A percentile compares a stretch with the other conserved stretches of the same genome.
Conservation (phyloP, 2,329 filamentous ascomycete species). For the Penicillium sp. region DNA sequence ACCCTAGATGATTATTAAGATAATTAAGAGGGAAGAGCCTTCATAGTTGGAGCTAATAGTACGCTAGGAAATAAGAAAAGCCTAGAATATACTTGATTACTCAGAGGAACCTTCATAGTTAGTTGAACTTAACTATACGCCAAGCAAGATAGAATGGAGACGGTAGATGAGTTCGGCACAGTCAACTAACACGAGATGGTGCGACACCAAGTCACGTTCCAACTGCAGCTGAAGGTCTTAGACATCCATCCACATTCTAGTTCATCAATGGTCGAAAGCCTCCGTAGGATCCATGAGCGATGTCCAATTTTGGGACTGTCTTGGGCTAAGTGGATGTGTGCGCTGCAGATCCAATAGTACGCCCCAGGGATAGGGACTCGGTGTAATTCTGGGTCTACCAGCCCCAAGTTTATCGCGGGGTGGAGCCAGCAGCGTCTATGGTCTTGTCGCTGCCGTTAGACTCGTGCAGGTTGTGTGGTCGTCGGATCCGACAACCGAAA, state of each 20-base stretch:
- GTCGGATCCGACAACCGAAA: background rate
- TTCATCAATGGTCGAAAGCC: background rate
- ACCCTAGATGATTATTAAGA: background rate
- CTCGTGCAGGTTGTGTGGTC: constrained; percentile 4
- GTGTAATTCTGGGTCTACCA: constrained; percentile 8
- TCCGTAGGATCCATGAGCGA: background rate
- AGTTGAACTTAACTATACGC: background rate
- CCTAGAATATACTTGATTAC: background rate
- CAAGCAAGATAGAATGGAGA: background rate
- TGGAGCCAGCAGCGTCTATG: constrained; percentile 13
- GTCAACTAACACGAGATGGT: constrained; percentile 15
- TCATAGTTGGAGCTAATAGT: background rate
- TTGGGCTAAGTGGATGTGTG: background rate
- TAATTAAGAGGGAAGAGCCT: background rate
- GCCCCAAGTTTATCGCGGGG: constrained; percentile 15
- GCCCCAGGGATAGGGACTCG: constrained; percentile 6
- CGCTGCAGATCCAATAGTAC: constrained; percentile 7
- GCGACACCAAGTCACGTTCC: constrained; percentile 12
- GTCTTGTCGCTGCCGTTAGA: constrained; percentile 6
- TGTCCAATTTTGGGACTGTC: constrained; percentile 7
- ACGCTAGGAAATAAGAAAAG: background rate
- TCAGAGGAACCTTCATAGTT: no score
- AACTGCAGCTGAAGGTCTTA: constrained; percentile 3
- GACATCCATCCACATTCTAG: constrained; percentile 15
- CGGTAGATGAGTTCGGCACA: background rate